Percentiles rank a stretch among this genome's conserved stretches.
phyloP scores from a whole-genome alignment of 768 basidiomycete genomes.

The Tulasnella sp. region DNA sequence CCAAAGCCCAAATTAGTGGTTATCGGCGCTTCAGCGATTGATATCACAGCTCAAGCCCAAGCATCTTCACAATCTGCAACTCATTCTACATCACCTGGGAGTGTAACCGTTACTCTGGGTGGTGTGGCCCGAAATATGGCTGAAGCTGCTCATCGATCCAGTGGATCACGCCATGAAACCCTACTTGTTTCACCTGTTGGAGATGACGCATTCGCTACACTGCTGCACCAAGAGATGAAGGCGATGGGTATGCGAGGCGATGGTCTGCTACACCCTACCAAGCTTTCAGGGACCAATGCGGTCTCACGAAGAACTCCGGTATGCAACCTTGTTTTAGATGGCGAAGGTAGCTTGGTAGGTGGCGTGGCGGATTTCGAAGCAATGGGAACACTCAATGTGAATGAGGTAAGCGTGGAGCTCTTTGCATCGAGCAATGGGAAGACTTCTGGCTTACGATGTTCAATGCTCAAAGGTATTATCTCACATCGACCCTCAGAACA shows the following conservation, averaged over 20 bases:
- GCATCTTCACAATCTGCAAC: slow-evolving; percentile 24
- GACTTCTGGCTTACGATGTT: too few species aligned
- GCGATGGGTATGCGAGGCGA: slow-evolving; percentile 68
- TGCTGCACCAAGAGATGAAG: slow-evolving; percentile 45
- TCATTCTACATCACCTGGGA: slow-evolving; percentile 71
- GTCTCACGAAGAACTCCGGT: slow-evolving; percentile 48
- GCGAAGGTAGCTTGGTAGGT: slow-evolving; percentile 52
- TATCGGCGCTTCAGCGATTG: slow-evolving; percentile 79
- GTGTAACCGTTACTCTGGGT: slow-evolving; percentile 57
- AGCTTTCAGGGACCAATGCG: not conserved
- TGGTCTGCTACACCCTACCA: slow-evolving; percentile 41
- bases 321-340: slow-evolving; percentile 76
- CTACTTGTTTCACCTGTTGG: slow-evolving; percentile 68
- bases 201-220: slow-evolving; percentile 57
- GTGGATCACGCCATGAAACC: slow-evolving; percentile 26
- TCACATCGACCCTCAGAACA: too few species aligned
- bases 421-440: too few species aligned
- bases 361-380: slow-evolving; percentile 86
- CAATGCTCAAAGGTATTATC: too few species aligned
- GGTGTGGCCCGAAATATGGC: slow-evolving; percentile 95
- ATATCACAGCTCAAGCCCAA: slow-evolving; percentile 55
- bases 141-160: slow-evolving; percentile 66
- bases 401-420: slow-evolving; percentile 37
- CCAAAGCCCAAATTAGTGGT: slow-evolving; percentile 38
- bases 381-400: slow-evolving; percentile 35